Evolutionary conservation across 177 flowering plant species (phyloP), one percentile per base, ranked within the genome.

Genomic region (Vitis hybrid): DNA sequence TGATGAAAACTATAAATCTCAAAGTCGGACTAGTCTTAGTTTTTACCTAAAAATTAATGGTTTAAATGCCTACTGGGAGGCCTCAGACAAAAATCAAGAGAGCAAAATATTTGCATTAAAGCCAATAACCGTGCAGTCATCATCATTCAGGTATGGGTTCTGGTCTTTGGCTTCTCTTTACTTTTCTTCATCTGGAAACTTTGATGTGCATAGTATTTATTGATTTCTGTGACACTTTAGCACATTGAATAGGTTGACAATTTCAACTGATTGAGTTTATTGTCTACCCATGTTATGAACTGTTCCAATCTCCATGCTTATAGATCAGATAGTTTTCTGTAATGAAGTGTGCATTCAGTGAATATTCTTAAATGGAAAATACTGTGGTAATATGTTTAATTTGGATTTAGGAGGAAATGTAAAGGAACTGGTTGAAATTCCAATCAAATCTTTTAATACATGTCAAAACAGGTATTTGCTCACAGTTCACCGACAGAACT

Each of bases 111-210:
- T 90, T 62, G 70, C 13, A 10, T 67, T 85, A 63, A 73, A 80
- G 56, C 85, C 96, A 14, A 62, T 78, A 63, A 70, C 72, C 52
- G 30, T 85, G 54, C 81, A 74, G 56, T 70, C 82, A 7, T 79
- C 85, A 76, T 75, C 76, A 26, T 62, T 74, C 67, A 91, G 97
- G 99, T 94, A 74, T 55, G 70, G n/a, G 26, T 70, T 79, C 69
- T 62, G 50, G 56, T 54, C 17, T 39, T 57, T 21, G 64, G 10
- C 32, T 69, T 60, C 55, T 12, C 15, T 30, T 60, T 56, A 2
- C 17, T 30, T 56, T 34, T 30, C 3, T 18, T 56, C 21, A n/a
- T 67, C 6, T 19, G 57, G 57, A 58, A 34, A 70, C 14, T 48
- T 45, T 21, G 17, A 13, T 56, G 49, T 55, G 30, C 19, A 12